Evolutionary conservation across 768 basidiomycete genomes (phyloP).

Genomic region (Boletus pseudo-olivaceus): DNA sequence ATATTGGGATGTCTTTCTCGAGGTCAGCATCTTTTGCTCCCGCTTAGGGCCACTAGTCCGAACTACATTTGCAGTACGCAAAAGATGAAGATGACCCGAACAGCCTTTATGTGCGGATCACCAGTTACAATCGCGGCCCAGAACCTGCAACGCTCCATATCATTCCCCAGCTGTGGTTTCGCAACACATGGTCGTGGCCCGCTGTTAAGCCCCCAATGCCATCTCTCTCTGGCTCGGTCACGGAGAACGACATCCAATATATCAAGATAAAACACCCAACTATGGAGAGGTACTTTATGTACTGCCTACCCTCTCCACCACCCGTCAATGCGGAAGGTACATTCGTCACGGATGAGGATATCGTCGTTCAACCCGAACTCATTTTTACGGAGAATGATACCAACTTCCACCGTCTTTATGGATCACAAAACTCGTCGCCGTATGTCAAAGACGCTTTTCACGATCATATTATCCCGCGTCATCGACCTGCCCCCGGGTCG

Average conservation of each 20-base stretch:
- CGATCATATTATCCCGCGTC: conserved; percentile 88
- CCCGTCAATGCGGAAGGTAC: conserved; percentile 74
- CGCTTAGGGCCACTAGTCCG: conserved; percentile 2
- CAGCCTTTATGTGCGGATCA: conserved; percentile 88
- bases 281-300: conserved; percentile 75
- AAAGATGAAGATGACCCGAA: conserved; percentile 94
- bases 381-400: conserved; percentile 98
- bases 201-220: conserved; percentile 64
- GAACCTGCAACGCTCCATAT: conserved; percentile 93
- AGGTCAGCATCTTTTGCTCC: conserved; percentile 50
- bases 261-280: conserved; percentile 71
- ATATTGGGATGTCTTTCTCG: conserved; percentile 99
- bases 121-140: conserved; percentile 94
- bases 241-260: conserved; percentile 50
- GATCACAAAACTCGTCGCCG: conserved; percentile 74
- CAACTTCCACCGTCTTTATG: conserved; percentile 89
- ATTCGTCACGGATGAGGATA: conserved; percentile 60
- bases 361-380: conserved; percentile 67
- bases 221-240: conserved; percentile 48
- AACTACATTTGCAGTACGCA: conserved; percentile 64
- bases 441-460: conserved; percentile 98
- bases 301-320: conserved; percentile 89
- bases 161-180: conserved; percentile 94
- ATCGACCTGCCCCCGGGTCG: conserved; percentile 57
- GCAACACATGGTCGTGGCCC: conserved; percentile 98